Evolutionary conservation across 345 rosid species (phyloP).

Genomic region (Syzygium aromaticum): DNA sequence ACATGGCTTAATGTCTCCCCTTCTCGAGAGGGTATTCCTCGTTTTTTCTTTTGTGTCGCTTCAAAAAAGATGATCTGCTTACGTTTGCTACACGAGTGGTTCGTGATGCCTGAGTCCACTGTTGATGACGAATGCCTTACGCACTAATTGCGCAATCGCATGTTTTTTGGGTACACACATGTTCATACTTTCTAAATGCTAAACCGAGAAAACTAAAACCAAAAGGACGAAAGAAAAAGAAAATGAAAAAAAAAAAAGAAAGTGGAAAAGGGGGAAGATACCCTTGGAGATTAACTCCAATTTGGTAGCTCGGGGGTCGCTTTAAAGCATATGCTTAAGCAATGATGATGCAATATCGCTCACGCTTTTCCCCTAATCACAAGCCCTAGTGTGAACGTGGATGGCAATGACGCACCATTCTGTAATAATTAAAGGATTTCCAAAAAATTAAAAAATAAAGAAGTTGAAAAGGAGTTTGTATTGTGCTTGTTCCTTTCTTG

Average conservation of each 20-base stretch:
- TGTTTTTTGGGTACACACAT: background rate
- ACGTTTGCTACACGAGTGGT: background rate
- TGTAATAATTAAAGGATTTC: background rate
- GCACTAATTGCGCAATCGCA: conserved; percentile 19
- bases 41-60: background rate
- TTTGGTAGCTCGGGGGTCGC: conserved; percentile 39
- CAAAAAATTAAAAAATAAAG: background rate
- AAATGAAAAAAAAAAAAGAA: background rate
- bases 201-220: background rate
- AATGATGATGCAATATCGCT: background rate
- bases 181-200: background rate
- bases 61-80: background rate
- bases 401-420: conserved; percentile 2
- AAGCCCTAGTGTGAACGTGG: conserved; percentile 15
- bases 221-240: background rate
- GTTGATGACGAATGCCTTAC: conserved; percentile 36
- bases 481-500: background rate
- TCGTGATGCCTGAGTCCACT: background rate
- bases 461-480: too few species aligned
- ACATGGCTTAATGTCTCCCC: background rate
- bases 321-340: conserved; percentile 4
- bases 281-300: conserved; percentile 5
- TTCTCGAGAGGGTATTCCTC: background rate
- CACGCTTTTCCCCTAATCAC: conserved; percentile 5
- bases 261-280: background rate